Percentiles rank a stretch among this genome's conserved stretches.
These are phyloP conservation scores for Solanum chiquidenum DNA, from an alignment of 257 asterid species.

Conservation along the genomic window DNA sequence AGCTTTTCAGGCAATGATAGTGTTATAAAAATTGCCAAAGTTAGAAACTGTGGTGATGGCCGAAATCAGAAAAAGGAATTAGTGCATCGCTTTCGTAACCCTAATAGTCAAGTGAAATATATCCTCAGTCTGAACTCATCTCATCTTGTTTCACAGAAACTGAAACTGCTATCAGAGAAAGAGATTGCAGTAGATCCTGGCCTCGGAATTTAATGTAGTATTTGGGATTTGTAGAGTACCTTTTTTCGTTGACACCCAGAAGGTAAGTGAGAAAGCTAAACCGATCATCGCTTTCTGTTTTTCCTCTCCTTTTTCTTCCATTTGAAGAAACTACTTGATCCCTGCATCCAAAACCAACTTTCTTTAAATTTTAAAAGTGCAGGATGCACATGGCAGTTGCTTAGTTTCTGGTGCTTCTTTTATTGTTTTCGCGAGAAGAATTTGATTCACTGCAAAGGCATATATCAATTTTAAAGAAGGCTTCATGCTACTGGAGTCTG, in stretches of 20 bases:
- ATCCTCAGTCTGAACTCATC: not conserved
- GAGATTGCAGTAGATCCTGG: conserved; percentile 31
- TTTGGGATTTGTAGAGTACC: not conserved
- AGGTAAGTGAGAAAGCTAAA: conserved; percentile 7
- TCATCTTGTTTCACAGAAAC: conserved; percentile 50
- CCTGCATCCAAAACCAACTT: not conserved
- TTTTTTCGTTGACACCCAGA: conserved; percentile 5
- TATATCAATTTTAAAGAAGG: not conserved
- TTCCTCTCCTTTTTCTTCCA: not conserved
- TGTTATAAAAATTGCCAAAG: not conserved
- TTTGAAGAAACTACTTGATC: not conserved
- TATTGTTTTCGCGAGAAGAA: not conserved
- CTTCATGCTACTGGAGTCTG: not conserved
- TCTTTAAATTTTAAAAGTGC: not conserved
- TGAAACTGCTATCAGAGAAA: conserved; percentile 61
- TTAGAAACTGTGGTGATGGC: not conserved
- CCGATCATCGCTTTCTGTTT: not conserved
- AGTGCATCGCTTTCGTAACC: not conserved
- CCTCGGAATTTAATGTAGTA: conserved; percentile 20
- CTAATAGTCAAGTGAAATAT: not conserved
- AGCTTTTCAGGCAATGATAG: not conserved
- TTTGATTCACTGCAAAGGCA: not conserved
- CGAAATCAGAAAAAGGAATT: not conserved
- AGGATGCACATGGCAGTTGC: not conserved
- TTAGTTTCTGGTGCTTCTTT: not conserved